These are phyloP conservation scores for Phialophora expanda DNA, from an alignment of 2,329 filamentous ascomycete genomes.

Conservation along the genomic window DNA sequence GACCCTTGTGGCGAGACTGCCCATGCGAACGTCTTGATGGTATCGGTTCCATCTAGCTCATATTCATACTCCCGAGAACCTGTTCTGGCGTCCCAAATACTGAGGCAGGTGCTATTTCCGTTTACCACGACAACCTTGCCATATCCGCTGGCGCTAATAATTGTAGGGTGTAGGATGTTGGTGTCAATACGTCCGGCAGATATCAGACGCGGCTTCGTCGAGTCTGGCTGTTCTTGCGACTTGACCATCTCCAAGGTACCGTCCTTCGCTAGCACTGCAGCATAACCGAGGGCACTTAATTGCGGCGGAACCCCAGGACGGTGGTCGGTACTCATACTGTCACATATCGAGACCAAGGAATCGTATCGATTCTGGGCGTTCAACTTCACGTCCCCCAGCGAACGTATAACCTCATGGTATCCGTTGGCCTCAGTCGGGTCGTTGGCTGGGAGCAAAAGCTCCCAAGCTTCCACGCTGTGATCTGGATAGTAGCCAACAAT, in stretches of 20 bases:
- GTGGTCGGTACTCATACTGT: conserved; percentile 34
- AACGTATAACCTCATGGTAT: conserved; percentile 32
- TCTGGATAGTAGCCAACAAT: conserved; percentile 31
- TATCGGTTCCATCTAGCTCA: conserved; percentile 72
- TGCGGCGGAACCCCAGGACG: conserved; percentile 20
- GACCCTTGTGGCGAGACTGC: conserved; percentile 88
- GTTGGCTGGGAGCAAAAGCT: conserved; percentile 28
- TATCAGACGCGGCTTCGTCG: conserved; percentile 29
- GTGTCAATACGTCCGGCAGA: conserved; percentile 28
- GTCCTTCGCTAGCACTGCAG: conserved; percentile 32
- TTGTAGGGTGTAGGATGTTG: conserved; percentile 24
- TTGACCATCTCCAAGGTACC: conserved; percentile 33
- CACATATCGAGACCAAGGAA: conserved; percentile 32
- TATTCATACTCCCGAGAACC: conserved; percentile 81
- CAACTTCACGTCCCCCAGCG: conserved; percentile 27
- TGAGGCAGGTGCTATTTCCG: conserved; percentile 71
- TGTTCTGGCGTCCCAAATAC: conserved; percentile 88
- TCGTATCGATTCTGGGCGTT: conserved; percentile 29
- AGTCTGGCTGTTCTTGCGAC: conserved; percentile 31
- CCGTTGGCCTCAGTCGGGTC: conserved; percentile 21
- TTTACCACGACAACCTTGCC: conserved; percentile 87
- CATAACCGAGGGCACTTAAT: conserved; percentile 25
- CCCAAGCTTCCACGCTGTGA: conserved; percentile 30
- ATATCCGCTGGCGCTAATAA: conserved; percentile 34
- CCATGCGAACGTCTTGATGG: conserved; percentile 89